A percentile compares a stretch with the other conserved stretches of the same genome.
phyloP scores from a whole-genome alignment of 441 rosid species.

The Erodium chrysanthum region DNA sequence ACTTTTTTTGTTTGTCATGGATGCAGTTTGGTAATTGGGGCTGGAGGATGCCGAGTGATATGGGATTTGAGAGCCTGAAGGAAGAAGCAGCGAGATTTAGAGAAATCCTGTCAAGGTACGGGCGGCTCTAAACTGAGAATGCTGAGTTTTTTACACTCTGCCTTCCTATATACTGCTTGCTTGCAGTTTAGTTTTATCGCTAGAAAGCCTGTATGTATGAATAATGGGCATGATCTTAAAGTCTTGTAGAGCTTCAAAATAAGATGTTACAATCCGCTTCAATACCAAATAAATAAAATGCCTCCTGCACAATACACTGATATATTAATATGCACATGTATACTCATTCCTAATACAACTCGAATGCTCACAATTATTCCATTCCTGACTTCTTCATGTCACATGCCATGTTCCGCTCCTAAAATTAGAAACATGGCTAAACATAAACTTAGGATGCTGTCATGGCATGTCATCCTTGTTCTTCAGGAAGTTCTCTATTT shows the following conservation, averaged over 20 bases:
- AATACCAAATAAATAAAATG: not conserved
- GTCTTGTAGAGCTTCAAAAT: not conserved
- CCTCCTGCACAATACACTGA: not conserved
- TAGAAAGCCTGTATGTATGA: not conserved
- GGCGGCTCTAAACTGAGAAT: conserved; percentile 37
- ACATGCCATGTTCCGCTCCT: not conserved
- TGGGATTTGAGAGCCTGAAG: conserved; percentile 52
- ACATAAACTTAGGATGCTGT: not conserved
- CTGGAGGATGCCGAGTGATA: conserved; percentile 70
- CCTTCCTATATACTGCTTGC: not conserved
- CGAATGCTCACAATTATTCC: not conserved
- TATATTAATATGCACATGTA: not conserved
- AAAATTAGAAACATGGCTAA: not conserved
- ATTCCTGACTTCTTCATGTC: not conserved
- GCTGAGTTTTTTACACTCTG: conserved; percentile 5
- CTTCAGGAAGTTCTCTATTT: not conserved
- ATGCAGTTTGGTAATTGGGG: conserved; percentile 77
- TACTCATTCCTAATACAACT: not conserved
- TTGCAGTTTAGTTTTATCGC: not conserved
- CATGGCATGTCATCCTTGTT: not conserved
- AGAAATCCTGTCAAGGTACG: conserved; percentile 49
- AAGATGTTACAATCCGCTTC: not conserved
- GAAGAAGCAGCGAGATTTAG: conserved; percentile 44
- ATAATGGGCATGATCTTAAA: not conserved
- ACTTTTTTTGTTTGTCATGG: not conserved